Base-by-base conservation (phyloP, 108 stramenopile species). In the Nitzschia putrida region DNA sequence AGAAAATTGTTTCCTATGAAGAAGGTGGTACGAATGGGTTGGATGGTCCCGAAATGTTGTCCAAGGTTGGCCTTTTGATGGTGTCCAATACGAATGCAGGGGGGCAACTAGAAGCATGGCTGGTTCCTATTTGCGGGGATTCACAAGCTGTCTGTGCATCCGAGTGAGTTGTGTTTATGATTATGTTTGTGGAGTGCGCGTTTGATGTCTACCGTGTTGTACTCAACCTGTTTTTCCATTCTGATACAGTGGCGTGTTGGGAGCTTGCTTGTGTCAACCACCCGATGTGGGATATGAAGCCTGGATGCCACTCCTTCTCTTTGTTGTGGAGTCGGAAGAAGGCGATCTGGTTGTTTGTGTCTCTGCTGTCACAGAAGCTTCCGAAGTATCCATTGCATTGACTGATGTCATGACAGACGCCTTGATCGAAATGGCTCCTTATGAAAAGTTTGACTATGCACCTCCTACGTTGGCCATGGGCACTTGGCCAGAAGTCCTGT, bases 1-100 rank as follows among this genome's bases (percentile, higher is more conserved):
- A 95, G 72, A 95, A 95, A 49, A 89, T 95, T 73, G 81, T 92
- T 10, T 61, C 76, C 1, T 95, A 95, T 64, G 94, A 95, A 78
- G 94, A 95, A 66, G 94, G 94, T 25, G 94, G 94, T 42, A 75
- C 80, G n/a, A 90, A 90, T 71, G 93, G 94, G n/a, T 44, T 74
- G 44, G 68, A 72, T 54, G 87, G 83, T 11, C 51, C 77, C 11
- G 86, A 90, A 21, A 83, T 80, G 63, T 74, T 85, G 26, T 95
- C 94, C 14, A 81, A 81, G 21, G 85, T 92, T 43, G 94, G 91
- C 47, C 61, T 89, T 26, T 61, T 92, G 7, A 58, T 89, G 54
- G 88, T 84, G 20, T 89, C 94, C 8, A 58, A 85, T 61, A 74
- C 71, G 12, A 71, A 78, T 9, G 65, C 76, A 20, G 85, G 69